Evolutionary conservation across 2,329 filamentous ascomycete genomes (phyloP).

Genomic region (Daldinia eschscholtzii): DNA sequence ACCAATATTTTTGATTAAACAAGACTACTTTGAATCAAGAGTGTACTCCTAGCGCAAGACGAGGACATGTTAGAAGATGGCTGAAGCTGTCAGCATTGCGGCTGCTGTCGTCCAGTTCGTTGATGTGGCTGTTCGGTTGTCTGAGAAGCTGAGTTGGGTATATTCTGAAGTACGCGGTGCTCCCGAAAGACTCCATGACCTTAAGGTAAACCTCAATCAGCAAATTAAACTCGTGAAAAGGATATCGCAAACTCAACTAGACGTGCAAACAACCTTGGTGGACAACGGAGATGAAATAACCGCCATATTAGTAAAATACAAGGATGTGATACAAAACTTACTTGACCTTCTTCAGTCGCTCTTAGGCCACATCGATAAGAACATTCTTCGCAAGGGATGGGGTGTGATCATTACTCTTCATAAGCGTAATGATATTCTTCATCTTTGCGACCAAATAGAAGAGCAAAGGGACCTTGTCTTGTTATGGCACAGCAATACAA

Average conservation of each 20-base stretch:
- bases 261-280: not conserved
- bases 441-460: not conserved
- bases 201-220: not conserved
- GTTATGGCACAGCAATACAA: not conserved
- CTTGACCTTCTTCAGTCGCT: not conserved
- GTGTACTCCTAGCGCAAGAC: not conserved
- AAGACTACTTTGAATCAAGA: not conserved
- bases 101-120: not conserved
- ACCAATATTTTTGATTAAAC: too few relatives aligned
- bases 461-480: not conserved
- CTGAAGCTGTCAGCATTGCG: not conserved
- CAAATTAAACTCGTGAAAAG: not conserved
- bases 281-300: not conserved
- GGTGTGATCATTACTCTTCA: not conserved
- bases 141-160: not conserved
- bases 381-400: not conserved
- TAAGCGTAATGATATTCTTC: not conserved
- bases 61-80: not conserved
- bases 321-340: not conserved
- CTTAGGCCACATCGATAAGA: not conserved
- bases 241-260: not conserved
- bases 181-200: not conserved
- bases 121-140: not conserved
- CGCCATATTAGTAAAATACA: not conserved
- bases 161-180: not conserved